Evolutionary conservation across 2,329 filamentous ascomycete genomes (phyloP), one percentile per base, ranked within the genome.

Genomic region (Cytospora piceae): DNA sequence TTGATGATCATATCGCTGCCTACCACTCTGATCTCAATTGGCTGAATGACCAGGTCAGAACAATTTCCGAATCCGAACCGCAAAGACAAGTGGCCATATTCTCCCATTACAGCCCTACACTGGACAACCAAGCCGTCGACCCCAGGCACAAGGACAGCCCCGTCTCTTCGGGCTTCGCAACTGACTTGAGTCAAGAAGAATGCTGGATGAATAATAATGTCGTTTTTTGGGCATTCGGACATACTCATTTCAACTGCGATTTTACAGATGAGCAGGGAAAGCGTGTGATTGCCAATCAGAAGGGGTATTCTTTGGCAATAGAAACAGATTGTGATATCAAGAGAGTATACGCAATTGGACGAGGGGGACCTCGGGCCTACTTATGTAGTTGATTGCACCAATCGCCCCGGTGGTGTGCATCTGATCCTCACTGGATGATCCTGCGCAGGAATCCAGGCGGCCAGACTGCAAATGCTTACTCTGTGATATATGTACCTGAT

Each of bases 211-310:
- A 69, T 49, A 24, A 22, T 0, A 70, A 64, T 1, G 79, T 82
- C 22, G 77, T 73, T 70, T 32, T 80, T 0, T 84, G 80, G 81
- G 81, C 76, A 0, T 83, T 83, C 71, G 80, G 81, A 0, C 81
- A 84, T 67, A 83, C 81, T 11, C 80, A 83, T 67, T 81, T 74
- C 68, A 82, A 80, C 66, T 82, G 79, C 69, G 76, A 79, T 56
- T 79, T 78, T 20, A 56, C 31, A 22, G 53, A 56, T 29, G 22
- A 56, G 31, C 2, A 56, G 34, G 53, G 53, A 29, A 56, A 56
- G 31, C 53, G 20, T 27, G 34, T 56, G 5, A 15, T 37, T 56
- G 31, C 53, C 22, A 56, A 56, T 20, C 31, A 56, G n/a, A 56
- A 56, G n/a, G 53, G 53, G 1, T 56, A 56, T 8, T 4, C 31